These are phyloP conservation scores for Mrakia blollopis DNA, from an alignment of 768 basidiomycete genomes.

Conservation along the genomic window DNA sequence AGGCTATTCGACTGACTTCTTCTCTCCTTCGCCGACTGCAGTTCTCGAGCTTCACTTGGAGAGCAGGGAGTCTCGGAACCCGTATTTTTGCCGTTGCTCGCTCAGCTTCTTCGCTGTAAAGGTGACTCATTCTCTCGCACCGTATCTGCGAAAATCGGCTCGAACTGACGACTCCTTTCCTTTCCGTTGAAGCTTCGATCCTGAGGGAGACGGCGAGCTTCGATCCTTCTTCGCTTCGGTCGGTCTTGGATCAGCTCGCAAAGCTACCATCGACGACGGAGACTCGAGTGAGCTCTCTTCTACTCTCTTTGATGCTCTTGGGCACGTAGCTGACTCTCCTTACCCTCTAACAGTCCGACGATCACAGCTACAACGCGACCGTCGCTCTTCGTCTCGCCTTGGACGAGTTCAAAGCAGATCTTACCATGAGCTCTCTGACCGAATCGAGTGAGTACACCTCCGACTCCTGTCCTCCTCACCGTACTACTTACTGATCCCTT, in stretches of 20 bases:
- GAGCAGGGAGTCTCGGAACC: conserved; percentile 28
- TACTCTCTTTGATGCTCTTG: background rate
- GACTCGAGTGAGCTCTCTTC: conserved; percentile 53
- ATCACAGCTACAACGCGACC: conserved; percentile 67
- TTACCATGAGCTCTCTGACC: conserved; percentile 80
- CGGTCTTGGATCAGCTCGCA: conserved; percentile 39
- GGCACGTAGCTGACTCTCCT: background rate
- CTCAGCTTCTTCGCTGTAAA: conserved; percentile 39
- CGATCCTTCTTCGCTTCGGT: conserved; percentile 49
- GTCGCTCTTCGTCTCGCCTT: conserved; percentile 74
- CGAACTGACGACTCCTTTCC: background rate
- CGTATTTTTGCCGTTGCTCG: conserved; percentile 35
- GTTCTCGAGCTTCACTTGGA: background rate
- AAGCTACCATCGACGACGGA: conserved; percentile 54
- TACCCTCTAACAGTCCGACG: conserved; percentile 56
- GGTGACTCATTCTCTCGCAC: too few relatives aligned
- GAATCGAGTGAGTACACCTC: conserved; percentile 71
- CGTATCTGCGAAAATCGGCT: too few relatives aligned
- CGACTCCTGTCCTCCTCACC: background rate
- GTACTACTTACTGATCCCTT: background rate
- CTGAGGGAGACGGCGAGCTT: conserved; percentile 48
- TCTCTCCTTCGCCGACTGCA: background rate
- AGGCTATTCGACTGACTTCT: background rate
- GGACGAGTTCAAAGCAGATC: conserved; percentile 71
- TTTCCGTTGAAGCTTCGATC: conserved; percentile 28